Base-by-base conservation (phyloP, 179 eudicot species). In the Beta macrorhiza region DNA sequence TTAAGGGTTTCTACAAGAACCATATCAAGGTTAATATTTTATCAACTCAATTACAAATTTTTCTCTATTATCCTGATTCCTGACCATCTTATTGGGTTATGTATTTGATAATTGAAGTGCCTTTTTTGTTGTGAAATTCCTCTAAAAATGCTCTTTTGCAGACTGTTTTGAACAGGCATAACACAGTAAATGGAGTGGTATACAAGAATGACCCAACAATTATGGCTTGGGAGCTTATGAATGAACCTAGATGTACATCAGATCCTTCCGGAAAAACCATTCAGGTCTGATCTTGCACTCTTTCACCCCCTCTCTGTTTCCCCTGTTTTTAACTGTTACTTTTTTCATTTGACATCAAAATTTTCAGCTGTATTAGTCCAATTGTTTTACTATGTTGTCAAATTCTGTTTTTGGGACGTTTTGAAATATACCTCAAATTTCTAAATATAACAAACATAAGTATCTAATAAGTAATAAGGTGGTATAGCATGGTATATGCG, bases 221-320 rank as follows among this genome's bases (percentile, higher is more conserved):
- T 64, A 91, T 94, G 95, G 95, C 98, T 29, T 94, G 98, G 98
- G 98, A 94, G 90, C 97, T 94, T 72, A 94, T 94, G 97, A 94
- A 93, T 88, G 98, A 94, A 82, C 98, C 98, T 1, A 89, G 98
- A 81, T 94, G 98, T 83, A 86, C 89, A 14, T 93, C 98, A 51
- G 98, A 94, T 87, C 89, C 91, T 69, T 93, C 98, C 42, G 98
- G 98, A 78, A 88, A 87, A 81, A 91, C 96, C 73, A 90, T 91
- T 84, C 97, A 94, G 97, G 98, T 94, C 71, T 37, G 1, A 37
- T 37, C 42, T 85, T 44, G 25, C 29, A 16, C 52, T 74, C 71
- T 64, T 56, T 74, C 47, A 49, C 2, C 57, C 8, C 6, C 68
- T 49, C 58, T 51, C 37, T 51, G 55, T 72, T 71, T 17, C 55